Base-by-base conservation (phyloP, 495 filamentous ascomycete genomes). In the Jackrogersella multiformis region DNA sequence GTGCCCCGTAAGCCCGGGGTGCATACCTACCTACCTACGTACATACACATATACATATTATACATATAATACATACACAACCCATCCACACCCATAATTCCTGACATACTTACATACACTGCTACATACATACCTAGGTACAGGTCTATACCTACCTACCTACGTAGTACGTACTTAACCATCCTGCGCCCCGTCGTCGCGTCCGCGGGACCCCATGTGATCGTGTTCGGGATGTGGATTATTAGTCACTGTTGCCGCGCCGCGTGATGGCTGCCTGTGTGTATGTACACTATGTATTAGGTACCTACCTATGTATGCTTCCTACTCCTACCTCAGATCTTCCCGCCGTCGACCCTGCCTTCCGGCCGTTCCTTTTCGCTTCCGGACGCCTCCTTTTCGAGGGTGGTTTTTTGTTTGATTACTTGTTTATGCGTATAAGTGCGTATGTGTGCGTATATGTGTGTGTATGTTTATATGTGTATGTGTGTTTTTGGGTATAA, bases 201-300 rank as follows among this genome's bases (percentile, higher is more conserved):
- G 67, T 65, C 56, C 51, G 39, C 57, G 61, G 48, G 56, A 57
- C 49, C 16, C 61, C 67, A 70, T 70, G 67, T 70, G 67, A 70
- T 42, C 61, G 44, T 23, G 55, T 65, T 70, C 42, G 61, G 60
- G 26, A 59, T 42, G 48, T 30, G 45, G 42, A 42, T 12, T 58
- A 60, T 70, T 70, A 70, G 56, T 70, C 64, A 64, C 49, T 53
- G n/a, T n/a, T n/a, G 15, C 23, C 45, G 35, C 49, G 60, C 46
- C 66, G 45, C 66, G 66, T 69, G 66, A 69, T 30, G 60, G 46
- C 10, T 62, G 58, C 58, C 58, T 67, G 30, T 49, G 53, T 41
- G 20, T 35, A 12, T 36, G 6, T 6, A 15, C 15, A 15, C 26
- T 26, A 6, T 6, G 7, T n/a, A 9, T 5, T 55, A 9, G 38